Base-by-base conservation (phyloP, 768 basidiomycete species). In the Lactarius deliciosus region DNA sequence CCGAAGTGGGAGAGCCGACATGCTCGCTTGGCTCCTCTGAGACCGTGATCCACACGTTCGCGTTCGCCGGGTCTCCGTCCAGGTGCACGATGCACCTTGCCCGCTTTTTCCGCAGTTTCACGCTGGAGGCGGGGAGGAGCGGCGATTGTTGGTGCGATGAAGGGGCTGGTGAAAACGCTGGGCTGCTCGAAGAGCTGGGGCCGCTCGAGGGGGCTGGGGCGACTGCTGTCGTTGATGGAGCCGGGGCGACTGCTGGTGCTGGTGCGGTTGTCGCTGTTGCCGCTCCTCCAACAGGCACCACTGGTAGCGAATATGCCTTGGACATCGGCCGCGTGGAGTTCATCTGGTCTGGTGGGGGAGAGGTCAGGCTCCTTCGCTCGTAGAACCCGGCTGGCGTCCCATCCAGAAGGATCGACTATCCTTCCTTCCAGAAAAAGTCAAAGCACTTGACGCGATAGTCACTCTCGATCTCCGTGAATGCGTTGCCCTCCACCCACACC, bases 401-500 rank as follows among this genome's bases (percentile, higher is more conserved):
- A 73, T 98, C 95, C 40, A 98, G 76, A n/a, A 79, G 76, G 30
- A 96, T 82, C 10, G 77, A 78, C 77, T 87, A 91, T 22, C 88
- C 87, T 78, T 97, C 96, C 72, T 86, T 86, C 77, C 82, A 86
- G 75, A 98, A 98, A 73, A 85, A 84, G 65, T 89, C 85, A 73
- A 96, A 96, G 75, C 94, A 91, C 28, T 85, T 80, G 41, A 91
- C 75, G 20, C 95, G 83, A 75, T 91, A 5, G 30, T 30, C 30
- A 62, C 90, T 82, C 68, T 84, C 90, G 45, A 82, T 77, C 66
- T 90, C 30, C 30, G 30, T 30, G 30, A 30, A 5, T 2, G 30
- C 91, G 73, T 99, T 98, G 5, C 90, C 91, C 62, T 89, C 85
- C 25, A 95, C 79, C 87, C 88, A 95, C 3, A 98, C 81, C 72